A percentile compares a stretch with the other conserved stretches of the same genome.
Evolutionary conservation across 2,329 filamentous ascomycete genomes (phyloP).

Genomic region (Aquanectria penicillioides): DNA sequence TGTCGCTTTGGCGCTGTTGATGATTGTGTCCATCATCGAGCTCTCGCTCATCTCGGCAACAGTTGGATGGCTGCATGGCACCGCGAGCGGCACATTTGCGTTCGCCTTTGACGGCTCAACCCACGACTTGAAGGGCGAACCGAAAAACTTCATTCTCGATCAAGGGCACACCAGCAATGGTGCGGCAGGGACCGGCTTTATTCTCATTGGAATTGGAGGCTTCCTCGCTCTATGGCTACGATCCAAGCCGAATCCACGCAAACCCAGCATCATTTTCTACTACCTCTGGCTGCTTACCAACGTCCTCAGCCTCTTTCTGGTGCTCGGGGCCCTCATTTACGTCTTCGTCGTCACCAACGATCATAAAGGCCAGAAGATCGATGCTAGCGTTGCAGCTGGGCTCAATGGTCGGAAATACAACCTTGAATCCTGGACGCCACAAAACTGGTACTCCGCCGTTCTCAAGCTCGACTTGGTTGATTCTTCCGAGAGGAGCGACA

Average conservation of each 20-base stretch:
- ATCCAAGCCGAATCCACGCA: constrained; percentile 20
- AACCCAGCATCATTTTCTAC: constrained; percentile 31
- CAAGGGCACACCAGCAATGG: constrained; percentile 44
- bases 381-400: constrained; percentile 20
- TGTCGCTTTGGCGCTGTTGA: constrained; percentile 37
- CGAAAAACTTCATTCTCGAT: constrained; percentile 38
- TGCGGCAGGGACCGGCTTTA: constrained; percentile 41
- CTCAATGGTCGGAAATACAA: constrained; percentile 33
- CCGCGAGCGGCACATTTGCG: constrained; percentile 36
- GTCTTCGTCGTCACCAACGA: constrained; percentile 42
- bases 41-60: constrained; percentile 41
- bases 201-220: constrained; percentile 40
- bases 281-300: constrained; percentile 36
- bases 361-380: constrained; percentile 36
- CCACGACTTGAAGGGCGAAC: constrained; percentile 31
- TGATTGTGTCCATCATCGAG: constrained; percentile 41
- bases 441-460: constrained; percentile 42
- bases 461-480: constrained; percentile 35
- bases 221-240: constrained; percentile 35
- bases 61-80: constrained; percentile 41
- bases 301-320: constrained; percentile 35
- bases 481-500: constrained; percentile 26
- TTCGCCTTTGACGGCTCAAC: constrained; percentile 25
- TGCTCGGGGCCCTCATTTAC: constrained; percentile 37
- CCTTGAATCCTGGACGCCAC: constrained; percentile 39